Evolutionary conservation across 2,329 filamentous ascomycete genomes (phyloP).

Genomic region (Westerdykella sp.): DNA sequence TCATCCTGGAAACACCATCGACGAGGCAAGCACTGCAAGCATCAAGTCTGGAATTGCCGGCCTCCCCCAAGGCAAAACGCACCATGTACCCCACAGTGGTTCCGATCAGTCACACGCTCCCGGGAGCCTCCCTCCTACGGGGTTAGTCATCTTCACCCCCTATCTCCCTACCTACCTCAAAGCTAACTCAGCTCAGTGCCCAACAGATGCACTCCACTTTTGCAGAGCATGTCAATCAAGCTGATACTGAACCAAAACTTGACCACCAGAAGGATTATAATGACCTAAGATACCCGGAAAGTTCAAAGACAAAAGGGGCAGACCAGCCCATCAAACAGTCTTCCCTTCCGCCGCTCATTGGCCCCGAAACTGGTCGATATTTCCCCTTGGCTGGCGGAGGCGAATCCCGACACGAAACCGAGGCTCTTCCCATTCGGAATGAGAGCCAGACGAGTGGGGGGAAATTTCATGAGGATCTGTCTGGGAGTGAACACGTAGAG

Average conservation of each 20-base stretch:
- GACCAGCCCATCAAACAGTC: background rate
- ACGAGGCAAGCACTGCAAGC: conserved; percentile 29
- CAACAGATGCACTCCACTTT: too few species aligned
- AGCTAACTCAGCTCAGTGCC: too few species aligned
- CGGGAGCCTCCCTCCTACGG: too few species aligned
- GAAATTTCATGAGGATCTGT: background rate
- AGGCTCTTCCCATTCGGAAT: background rate
- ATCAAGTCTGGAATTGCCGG: conserved; percentile 40
- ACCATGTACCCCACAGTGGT: background rate
- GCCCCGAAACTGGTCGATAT: conserved; percentile 21
- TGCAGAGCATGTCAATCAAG: too few species aligned
- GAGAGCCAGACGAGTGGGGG: background rate
- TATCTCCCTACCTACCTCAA: too few species aligned
- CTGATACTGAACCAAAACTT: background rate
- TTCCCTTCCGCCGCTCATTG: conserved; percentile 7
- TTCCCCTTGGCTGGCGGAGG: conserved; percentile 36
- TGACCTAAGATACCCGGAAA: background rate
- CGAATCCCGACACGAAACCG: conserved; percentile 4
- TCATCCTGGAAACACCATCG: conserved; percentile 2
- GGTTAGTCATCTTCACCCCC: too few species aligned
- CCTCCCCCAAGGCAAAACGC: conserved; percentile 14
- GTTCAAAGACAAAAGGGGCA: background rate
- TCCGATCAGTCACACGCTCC: too few species aligned
- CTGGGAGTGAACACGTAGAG: too few species aligned
- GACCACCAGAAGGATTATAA: background rate